These are phyloP conservation scores for Saccharum spontaneum DNA, from an alignment of 176 grass and related monocot species.

Conservation along the genomic window DNA sequence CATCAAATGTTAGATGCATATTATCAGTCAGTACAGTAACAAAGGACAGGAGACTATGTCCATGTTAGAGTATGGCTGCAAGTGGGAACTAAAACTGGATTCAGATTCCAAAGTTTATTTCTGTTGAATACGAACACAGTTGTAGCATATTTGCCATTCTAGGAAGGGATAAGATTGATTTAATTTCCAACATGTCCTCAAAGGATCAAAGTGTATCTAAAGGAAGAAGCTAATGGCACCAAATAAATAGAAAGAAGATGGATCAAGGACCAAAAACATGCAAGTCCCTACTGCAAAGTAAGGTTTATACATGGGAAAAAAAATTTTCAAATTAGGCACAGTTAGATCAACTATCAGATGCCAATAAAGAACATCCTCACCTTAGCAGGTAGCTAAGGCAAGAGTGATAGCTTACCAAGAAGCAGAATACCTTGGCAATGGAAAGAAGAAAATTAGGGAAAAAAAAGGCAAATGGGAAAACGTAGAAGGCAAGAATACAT, in stretches of 20 bases:
- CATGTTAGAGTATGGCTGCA: background rate
- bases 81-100: background rate
- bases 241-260: background rate
- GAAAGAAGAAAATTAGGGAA: background rate
- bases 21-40: background rate
- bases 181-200: background rate
- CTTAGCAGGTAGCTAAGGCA: background rate
- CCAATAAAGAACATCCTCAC: background rate
- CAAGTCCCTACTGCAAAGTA: background rate
- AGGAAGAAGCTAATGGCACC: background rate
- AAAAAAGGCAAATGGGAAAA: background rate
- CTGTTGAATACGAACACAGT: background rate
- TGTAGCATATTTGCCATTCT: background rate
- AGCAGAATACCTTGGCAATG: background rate
- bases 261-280: background rate
- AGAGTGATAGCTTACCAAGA: background rate
- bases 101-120: background rate
- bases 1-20: background rate
- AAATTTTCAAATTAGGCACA: background rate
- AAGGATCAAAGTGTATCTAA: background rate
- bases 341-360: background rate
- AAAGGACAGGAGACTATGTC: background rate
- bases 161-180: background rate
- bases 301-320: background rate
- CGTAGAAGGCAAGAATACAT: background rate